Evolutionary conservation across 169 alveolate genomes (phyloP).

Genomic region (Eimeria necatrix): DNA sequence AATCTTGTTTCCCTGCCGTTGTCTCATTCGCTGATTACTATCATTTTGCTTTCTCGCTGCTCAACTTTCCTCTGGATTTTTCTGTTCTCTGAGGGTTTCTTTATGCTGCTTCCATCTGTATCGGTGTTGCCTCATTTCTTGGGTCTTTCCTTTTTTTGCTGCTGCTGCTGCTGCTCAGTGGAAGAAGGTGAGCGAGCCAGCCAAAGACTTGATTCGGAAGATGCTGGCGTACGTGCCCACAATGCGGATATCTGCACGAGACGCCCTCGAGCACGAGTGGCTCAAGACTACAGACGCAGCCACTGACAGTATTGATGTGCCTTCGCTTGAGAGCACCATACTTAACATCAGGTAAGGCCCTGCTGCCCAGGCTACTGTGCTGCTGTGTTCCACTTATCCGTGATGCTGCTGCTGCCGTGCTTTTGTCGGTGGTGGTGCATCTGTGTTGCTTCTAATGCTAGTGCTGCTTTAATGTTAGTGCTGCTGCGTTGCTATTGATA

Average conservation of each 20-base stretch:
- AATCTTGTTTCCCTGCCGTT: too few relatives aligned
- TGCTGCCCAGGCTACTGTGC: neutral
- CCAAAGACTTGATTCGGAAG: conserved; percentile 91
- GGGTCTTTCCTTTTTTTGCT: conserved; percentile 79
- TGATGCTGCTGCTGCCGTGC: neutral
- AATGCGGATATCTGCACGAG: conserved; percentile 91
- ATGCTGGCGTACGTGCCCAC: conserved; percentile 93
- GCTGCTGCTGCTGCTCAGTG: conserved; percentile 78
- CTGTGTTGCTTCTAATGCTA: neutral
- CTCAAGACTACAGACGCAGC: conserved; percentile 88
- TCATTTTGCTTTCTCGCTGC: too few relatives aligned
- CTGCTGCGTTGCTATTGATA: too few relatives aligned
- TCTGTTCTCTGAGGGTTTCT: too few relatives aligned
- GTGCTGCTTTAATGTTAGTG: neutral
- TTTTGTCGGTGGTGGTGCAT: too few relatives aligned
- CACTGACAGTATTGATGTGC: conserved; percentile 85
- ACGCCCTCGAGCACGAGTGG: conserved; percentile 95
- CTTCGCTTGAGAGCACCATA: conserved; percentile 87
- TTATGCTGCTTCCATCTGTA: too few relatives aligned
- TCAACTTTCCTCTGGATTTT: too few relatives aligned
- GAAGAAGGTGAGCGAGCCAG: conserved; percentile 92
- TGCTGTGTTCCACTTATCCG: neutral
- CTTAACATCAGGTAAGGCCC: conserved; percentile 68
- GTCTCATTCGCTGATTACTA: too few relatives aligned
- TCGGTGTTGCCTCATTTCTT: too few relatives aligned